Evolutionary conservation across 768 basidiomycete genomes (phyloP).

Genomic region (Dacryopinax primogenitus): DNA sequence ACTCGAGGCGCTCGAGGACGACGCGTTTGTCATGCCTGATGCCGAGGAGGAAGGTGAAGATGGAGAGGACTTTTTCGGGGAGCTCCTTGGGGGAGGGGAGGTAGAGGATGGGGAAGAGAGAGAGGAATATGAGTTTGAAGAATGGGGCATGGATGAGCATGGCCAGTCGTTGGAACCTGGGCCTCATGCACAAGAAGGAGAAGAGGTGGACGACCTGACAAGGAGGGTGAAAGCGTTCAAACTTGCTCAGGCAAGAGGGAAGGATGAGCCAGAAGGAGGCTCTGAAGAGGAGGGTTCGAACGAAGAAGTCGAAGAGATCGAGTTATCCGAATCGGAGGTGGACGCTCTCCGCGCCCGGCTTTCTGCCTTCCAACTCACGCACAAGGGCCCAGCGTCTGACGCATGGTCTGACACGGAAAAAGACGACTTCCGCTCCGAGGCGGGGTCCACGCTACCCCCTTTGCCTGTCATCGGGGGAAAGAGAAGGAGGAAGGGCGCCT

Average conservation of each 20-base stretch:
- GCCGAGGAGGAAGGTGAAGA: conserved; percentile 44
- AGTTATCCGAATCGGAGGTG: conserved; percentile 27
- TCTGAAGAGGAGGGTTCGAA: conserved; percentile 45
- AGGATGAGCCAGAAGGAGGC: conserved; percentile 51
- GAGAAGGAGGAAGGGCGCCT: conserved; percentile 50
- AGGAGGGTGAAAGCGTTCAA: background rate
- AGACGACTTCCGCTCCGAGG: conserved; percentile 36
- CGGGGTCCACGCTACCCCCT: conserved; percentile 38
- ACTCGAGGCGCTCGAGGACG: conserved; percentile 89
- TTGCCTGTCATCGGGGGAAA: conserved; percentile 72
- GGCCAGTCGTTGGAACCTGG: background rate
- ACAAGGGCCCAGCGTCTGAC: conserved; percentile 25
- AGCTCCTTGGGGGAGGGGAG: conserved; percentile 21
- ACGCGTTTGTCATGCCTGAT: conserved; percentile 58
- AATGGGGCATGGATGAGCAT: conserved; percentile 10
- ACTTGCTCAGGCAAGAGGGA: conserved; percentile 20
- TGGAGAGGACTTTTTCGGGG: conserved; percentile 63
- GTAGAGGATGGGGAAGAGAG: conserved; percentile 19
- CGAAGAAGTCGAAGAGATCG: conserved; percentile 24
- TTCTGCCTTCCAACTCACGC: conserved; percentile 57
- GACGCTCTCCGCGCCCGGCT: conserved; percentile 68
- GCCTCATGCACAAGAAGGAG: background rate
- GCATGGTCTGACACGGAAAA: conserved; percentile 30
- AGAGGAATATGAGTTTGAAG: background rate
- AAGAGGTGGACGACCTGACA: background rate